Evolutionary conservation across 2,329 filamentous ascomycete genomes (phyloP).

Genomic region (Ascochyta fabae): DNA sequence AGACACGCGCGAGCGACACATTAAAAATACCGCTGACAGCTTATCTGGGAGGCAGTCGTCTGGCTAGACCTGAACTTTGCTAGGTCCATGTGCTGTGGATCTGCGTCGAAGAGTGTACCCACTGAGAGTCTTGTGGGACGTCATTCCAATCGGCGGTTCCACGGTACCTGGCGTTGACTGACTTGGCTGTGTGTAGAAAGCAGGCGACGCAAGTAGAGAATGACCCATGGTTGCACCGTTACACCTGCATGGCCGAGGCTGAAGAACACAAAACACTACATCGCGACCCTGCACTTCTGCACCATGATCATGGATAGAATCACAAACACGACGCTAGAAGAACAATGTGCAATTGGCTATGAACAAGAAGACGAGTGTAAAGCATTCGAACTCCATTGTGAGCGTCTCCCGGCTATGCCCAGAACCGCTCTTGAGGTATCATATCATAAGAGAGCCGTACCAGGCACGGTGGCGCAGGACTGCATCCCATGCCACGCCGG

Average conservation of each 20-base stretch:
- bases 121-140: constrained; percentile 5
- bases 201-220: no score
- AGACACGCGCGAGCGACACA: constrained; percentile 7
- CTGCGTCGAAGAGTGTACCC: constrained; percentile 8
- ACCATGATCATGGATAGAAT: background rate
- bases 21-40: constrained; percentile 18
- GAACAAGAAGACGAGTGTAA: constrained; percentile 31
- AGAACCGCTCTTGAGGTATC: constrained; percentile 34
- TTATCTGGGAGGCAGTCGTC: constrained; percentile 10
- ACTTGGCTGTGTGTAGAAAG: background rate
- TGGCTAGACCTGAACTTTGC: constrained; percentile 14
- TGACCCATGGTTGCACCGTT: background rate
- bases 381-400: constrained; percentile 44
- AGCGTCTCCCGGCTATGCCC: constrained; percentile 39
- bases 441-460: constrained; percentile 28
- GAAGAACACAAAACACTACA: background rate
- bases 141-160: constrained; percentile 5
- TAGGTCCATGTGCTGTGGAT: constrained; percentile 14
- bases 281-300: background rate
- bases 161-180: background rate
- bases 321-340: background rate
- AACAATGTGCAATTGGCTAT: constrained; percentile 26
- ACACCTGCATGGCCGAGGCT: background rate
- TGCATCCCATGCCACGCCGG: constrained; percentile 34
- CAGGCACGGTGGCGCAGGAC: constrained; percentile 20